Evolutionary conservation across 2,329 filamentous ascomycete genomes (phyloP).

Genomic region (Pleomassaria siparia): DNA sequence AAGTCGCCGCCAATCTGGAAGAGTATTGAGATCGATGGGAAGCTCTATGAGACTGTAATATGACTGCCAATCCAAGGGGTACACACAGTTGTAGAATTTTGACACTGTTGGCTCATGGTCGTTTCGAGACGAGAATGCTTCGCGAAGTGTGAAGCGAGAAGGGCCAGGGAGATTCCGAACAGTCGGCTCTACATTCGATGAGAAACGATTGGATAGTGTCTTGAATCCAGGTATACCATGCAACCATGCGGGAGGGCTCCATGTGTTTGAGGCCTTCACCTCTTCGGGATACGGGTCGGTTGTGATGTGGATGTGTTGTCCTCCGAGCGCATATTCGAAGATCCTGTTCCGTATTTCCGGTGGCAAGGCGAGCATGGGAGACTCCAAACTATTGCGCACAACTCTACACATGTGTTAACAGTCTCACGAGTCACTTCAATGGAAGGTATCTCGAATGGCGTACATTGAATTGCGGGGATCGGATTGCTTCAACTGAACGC

Average conservation of each 20-base stretch:
- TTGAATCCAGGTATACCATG: no score
- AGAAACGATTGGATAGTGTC: no score
- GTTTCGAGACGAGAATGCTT: background rate
- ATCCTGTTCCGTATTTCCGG: slow-evolving; percentile 13
- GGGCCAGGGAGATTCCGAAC: background rate
- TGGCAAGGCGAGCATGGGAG: slow-evolving; percentile 15
- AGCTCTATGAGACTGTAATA: background rate
- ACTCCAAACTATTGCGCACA: slow-evolving; percentile 4
- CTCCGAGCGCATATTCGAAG: slow-evolving; percentile 14
- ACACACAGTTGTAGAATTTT: slow-evolving; percentile 1
- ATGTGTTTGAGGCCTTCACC: background rate
- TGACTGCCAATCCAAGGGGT: background rate
- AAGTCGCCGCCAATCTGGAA: background rate
- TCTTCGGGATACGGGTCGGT: background rate
- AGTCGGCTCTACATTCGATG: background rate
- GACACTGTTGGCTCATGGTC: background rate
- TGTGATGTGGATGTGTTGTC: slow-evolving; percentile 4
- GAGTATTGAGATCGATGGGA: background rate
- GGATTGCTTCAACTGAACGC: background rate
- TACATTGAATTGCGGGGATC: background rate
- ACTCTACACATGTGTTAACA: background rate
- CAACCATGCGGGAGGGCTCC: background rate
- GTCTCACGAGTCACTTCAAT: background rate
- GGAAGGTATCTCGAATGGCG: background rate
- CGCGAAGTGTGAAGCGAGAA: background rate